phyloP scores from a whole-genome alignment of 108 stramenopile genomes.

The Cyclotella atomus region DNA sequence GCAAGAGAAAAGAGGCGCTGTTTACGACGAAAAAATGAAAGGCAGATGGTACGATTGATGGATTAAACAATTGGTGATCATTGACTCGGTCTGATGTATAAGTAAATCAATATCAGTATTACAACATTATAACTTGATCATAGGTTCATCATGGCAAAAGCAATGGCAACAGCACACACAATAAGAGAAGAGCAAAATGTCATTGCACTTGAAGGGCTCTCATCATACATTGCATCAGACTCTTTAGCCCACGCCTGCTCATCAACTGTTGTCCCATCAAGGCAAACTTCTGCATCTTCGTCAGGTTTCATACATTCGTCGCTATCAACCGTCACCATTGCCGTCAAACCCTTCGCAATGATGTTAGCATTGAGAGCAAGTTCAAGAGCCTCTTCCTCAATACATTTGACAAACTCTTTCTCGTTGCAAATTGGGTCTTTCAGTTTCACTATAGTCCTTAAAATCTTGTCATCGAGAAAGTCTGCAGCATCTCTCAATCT shows the following conservation, averaged over 20 bases:
- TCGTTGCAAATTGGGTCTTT: not conserved
- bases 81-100: too few relatives aligned
- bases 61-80: constrained; percentile 67
- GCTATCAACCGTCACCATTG: constrained; percentile 15
- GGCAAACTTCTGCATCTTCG: constrained; percentile 6
- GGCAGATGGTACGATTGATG: constrained; percentile 47
- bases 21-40: constrained; percentile 54
- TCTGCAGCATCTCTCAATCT: constrained; percentile 9
- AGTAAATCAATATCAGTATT: too few relatives aligned
- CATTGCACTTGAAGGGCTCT: not conserved
- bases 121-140: too few relatives aligned
- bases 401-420: constrained; percentile 5
- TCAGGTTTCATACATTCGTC: constrained; percentile 7
- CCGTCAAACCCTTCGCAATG: constrained; percentile 19
- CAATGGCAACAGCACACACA: not conserved
- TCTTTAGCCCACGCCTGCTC: not conserved
- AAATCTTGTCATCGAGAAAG: constrained; percentile 6
- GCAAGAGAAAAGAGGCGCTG: constrained; percentile 51
- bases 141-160: too few relatives aligned
- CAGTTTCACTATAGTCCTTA: constrained; percentile 7
- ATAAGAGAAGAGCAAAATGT: not conserved
- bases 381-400: constrained; percentile 3
- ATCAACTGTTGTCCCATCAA: constrained; percentile 17
- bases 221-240: not conserved
- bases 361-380: constrained; percentile 13